Evolutionary conservation across 2,329 filamentous ascomycete genomes (phyloP), one percentile per base, ranked within the genome.

Genomic region (Tolypocladium ophioglossoides): DNA sequence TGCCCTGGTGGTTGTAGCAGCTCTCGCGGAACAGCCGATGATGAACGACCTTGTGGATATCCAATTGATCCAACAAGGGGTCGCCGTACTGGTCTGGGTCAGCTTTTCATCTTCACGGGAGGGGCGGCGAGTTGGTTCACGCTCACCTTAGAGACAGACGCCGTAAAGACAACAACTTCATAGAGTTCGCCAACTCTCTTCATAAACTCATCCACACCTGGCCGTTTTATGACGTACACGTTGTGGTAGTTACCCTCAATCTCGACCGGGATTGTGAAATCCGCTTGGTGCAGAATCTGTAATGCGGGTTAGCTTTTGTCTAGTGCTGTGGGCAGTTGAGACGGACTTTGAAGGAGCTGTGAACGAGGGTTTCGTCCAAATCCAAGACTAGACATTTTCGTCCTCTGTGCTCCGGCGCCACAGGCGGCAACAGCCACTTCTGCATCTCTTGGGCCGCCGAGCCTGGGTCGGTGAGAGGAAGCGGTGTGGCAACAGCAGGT

Each of bases 221-320:
- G 94, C 64, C 94, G 84, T 75, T 99, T 99, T 70, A 99, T 99
- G 60, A 99, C 94, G 68, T 99, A 99, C 53, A 99, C 95, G 66
- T 99, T 99, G 74, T 99, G 94, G 68, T 95, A 97, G 70, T 96
- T 95, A 54, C 94, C 94, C 75, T 99, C 94, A 59, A 99, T 99
- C 67, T 99, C 94, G 34, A 99, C 94, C 0, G 94, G 94, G 67
- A 99, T 97, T 7, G 94, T 99, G 68, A 99, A 97, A 72, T 99
- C 94, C 55, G 94, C 94, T 77, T 97, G 92, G 66, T 97, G 91
- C 48, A 99, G 79, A 62, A 97, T 94, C 91, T 97, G 27, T 58
- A 63, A 58, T 56, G 10, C 30, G 37, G 16, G 51, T 61, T 46
- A 59, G 58, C 44, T 32, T 51, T 18, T 16, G 20, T 35, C 24